Percentiles rank a stretch among this genome's conserved stretches.
Evolutionary conservation across 257 asterid genomes (phyloP).

Genomic region (Lithospermum erythrorhizon): DNA sequence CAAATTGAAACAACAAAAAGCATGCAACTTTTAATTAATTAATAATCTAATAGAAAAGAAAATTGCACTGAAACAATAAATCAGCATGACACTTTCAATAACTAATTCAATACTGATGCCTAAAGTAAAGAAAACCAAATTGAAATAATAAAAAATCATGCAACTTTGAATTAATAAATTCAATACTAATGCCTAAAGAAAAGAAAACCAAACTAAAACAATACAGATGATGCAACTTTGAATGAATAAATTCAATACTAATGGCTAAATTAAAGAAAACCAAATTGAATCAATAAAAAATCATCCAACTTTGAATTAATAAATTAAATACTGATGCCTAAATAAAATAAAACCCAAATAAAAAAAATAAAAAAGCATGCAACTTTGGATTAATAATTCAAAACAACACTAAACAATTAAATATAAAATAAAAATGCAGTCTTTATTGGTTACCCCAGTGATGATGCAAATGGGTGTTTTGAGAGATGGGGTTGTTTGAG

Average conservation of each 20-base stretch:
- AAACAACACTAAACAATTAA: constrained; percentile 1
- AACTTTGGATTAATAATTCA: not conserved
- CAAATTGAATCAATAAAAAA: too few species aligned
- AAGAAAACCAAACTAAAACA: too few species aligned
- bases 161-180: not conserved
- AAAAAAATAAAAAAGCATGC: constrained; percentile 5
- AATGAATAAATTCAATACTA: too few species aligned
- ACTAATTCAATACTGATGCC: too few species aligned
- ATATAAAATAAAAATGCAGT: not conserved
- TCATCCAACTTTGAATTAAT: too few species aligned
- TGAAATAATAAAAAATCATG: constrained; percentile 7
- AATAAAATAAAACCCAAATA: not conserved
- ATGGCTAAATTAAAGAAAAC: too few species aligned
- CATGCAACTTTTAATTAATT: not conserved
- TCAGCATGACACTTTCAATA: too few species aligned
- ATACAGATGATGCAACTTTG: too few species aligned
- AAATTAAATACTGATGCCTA: constrained; percentile 40
- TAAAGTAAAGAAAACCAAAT: too few species aligned
- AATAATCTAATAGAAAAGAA: not conserved
- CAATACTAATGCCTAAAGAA: too few species aligned
- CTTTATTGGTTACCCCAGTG: constrained; percentile 52
- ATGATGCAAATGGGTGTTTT: constrained; percentile 55
- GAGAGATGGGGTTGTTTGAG: constrained; percentile 6
- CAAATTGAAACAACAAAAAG: constrained; percentile 10
- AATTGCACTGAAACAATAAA: too few species aligned